These are phyloP conservation scores for Acacia melanoxylon DNA, from an alignment of 306 rosid genomes.

Conservation along the genomic window DNA sequence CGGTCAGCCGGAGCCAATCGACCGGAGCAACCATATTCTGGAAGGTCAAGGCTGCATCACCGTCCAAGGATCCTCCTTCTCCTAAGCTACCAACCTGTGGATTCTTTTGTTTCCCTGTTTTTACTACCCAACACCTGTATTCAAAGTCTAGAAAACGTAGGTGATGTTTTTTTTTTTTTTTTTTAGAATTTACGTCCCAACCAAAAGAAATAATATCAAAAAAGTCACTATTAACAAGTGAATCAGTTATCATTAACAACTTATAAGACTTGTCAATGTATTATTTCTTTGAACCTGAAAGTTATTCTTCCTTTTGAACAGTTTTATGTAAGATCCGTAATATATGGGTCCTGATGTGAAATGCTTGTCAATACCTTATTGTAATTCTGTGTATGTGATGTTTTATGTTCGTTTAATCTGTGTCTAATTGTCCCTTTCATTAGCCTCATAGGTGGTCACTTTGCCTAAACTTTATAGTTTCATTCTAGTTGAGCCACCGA, in stretches of 20 bases:
- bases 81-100: slow-evolving; percentile 66
- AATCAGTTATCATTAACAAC: too few species aligned
- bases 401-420: not conserved
- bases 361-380: not conserved
- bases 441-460: not conserved
- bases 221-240: too few species aligned
- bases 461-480: not conserved
- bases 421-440: not conserved
- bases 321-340: not conserved
- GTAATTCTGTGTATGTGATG: not conserved
- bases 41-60: slow-evolving; percentile 44
- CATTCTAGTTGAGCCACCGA: not conserved
- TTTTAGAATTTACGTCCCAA: too few species aligned
- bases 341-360: not conserved
- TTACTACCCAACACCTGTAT: slow-evolving; percentile 16
- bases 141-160: slow-evolving; percentile 45
- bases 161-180: not conserved
- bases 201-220: too few species aligned
- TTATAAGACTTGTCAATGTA: too few species aligned
- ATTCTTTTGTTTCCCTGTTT: slow-evolving; percentile 45
- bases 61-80: slow-evolving; percentile 68
- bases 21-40: slow-evolving; percentile 11
- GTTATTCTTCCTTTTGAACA: not conserved
- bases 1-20: slow-evolving; percentile 44
- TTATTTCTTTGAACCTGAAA: too few species aligned